Evolutionary conservation across 78 protist species (phyloP).

Genomic region (Pigoraptor vietnamica): DNA sequence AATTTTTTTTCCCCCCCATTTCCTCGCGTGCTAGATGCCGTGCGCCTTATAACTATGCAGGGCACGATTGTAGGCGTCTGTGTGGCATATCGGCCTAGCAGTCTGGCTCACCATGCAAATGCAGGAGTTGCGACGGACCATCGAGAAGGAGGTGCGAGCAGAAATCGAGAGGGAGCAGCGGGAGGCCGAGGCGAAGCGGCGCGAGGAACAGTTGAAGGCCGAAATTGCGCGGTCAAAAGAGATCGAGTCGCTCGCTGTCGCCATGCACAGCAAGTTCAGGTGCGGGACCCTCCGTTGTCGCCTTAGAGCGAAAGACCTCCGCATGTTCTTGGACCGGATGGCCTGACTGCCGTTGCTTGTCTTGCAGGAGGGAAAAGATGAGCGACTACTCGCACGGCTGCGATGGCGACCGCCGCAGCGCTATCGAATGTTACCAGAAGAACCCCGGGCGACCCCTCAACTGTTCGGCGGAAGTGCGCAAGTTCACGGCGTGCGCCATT

Average conservation of each 20-base stretch:
- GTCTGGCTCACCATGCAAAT: too few relatives aligned
- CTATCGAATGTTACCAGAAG: not conserved
- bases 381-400: not conserved
- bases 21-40: too few relatives aligned
- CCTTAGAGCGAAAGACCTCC: not conserved
- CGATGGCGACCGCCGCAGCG: not conserved
- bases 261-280: not conserved
- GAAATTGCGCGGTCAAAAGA: not conserved
- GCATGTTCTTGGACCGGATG: not conserved
- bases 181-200: not conserved
- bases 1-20: too few relatives aligned
- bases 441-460: not conserved
- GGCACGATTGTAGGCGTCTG: not conserved
- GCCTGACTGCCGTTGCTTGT: not conserved
- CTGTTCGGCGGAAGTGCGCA: not conserved
- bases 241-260: not conserved
- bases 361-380: not conserved
- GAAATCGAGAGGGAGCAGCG: not conserved
- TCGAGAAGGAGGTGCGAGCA: not conserved
- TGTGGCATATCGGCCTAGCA: not conserved
- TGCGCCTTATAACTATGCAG: too few relatives aligned
- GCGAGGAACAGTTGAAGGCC: not conserved
- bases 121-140: not conserved
- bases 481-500: not conserved
- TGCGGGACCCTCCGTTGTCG: not conserved